Evolutionary conservation across 495 filamentous ascomycete species (phyloP).

Genomic region (Aspergillus panamensis): DNA sequence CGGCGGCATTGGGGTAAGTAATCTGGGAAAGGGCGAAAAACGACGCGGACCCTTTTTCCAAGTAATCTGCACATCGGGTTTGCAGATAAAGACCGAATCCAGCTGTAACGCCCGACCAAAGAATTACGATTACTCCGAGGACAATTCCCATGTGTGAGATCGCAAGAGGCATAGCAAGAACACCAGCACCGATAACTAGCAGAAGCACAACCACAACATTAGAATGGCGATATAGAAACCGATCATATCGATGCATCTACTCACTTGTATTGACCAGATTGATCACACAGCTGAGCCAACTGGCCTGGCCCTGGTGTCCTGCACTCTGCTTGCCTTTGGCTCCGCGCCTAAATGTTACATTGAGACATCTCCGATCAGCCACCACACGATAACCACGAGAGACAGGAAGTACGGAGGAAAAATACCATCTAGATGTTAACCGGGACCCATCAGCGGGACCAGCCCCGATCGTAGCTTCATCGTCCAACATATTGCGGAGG

Average conservation of each 20-base stretch:
- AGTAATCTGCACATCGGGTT: constrained; percentile 82
- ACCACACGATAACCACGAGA: constrained; percentile 8
- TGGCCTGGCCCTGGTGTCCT: constrained; percentile 63
- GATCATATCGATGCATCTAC: constrained; percentile 9
- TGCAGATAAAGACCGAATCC: constrained; percentile 96
- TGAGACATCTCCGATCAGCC: constrained; percentile 19
- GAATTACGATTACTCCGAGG: constrained; percentile 75
- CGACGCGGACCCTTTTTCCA: constrained; percentile 75
- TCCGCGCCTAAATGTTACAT: constrained; percentile 39
- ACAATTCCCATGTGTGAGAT: constrained; percentile 88
- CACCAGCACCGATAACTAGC: constrained; percentile 85
- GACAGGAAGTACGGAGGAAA: constrained; percentile 1
- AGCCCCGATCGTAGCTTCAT: constrained; percentile 32
- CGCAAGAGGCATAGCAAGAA: constrained; percentile 90
- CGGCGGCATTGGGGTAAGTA: constrained; percentile 93
- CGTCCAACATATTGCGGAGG: constrained; percentile 28
- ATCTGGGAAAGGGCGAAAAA: constrained; percentile 95
- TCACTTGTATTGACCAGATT: constrained; percentile 90
- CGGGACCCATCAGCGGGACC: constrained; percentile 24
- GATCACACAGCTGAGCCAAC: constrained; percentile 87
- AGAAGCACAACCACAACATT: constrained; percentile 1
- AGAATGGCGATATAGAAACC: no score
- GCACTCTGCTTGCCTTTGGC: constrained; percentile 49
- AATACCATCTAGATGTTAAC: constrained; percentile 34
- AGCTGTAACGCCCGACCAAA: constrained; percentile 85